Percentiles rank a stretch among this genome's conserved stretches.
These are phyloP conservation scores for Xylaria bambusicola DNA, from an alignment of 495 filamentous ascomycete species.

Conservation along the genomic window DNA sequence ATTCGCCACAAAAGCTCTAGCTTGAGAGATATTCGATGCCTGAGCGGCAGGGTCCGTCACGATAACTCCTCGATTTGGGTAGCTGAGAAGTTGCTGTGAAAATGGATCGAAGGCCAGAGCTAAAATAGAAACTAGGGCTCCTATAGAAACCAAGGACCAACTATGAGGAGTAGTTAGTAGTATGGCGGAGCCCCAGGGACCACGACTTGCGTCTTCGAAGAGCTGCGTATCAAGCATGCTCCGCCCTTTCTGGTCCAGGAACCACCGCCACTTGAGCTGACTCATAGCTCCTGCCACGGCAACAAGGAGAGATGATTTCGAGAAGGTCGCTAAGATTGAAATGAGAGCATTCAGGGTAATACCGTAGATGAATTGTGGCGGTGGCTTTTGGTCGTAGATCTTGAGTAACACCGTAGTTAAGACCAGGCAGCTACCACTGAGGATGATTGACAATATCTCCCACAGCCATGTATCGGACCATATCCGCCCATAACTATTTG, in stretches of 20 bases:
- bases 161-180: background rate
- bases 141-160: background rate
- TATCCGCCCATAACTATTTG: no score
- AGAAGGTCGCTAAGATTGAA: background rate
- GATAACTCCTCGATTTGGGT: background rate
- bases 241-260: background rate
- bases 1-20: no score
- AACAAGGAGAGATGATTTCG: background rate
- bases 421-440: background rate
- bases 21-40: no score
- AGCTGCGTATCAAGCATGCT: background rate
- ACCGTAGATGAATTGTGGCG: background rate
- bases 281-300: background rate
- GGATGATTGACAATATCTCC: background rate
- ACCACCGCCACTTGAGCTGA: constrained; percentile 6
- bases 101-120: background rate
- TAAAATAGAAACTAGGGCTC: background rate
- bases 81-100: background rate
- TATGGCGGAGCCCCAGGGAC: background rate
- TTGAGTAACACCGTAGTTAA: background rate
- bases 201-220: background rate
- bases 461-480: constrained; percentile 4
- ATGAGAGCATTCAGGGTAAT: constrained; percentile 2
- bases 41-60: no score
- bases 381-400: background rate